phyloP scores from a whole-genome alignment of 371 early-diverging fungal genomes.

The Dichotomocladium elegans region DNA sequence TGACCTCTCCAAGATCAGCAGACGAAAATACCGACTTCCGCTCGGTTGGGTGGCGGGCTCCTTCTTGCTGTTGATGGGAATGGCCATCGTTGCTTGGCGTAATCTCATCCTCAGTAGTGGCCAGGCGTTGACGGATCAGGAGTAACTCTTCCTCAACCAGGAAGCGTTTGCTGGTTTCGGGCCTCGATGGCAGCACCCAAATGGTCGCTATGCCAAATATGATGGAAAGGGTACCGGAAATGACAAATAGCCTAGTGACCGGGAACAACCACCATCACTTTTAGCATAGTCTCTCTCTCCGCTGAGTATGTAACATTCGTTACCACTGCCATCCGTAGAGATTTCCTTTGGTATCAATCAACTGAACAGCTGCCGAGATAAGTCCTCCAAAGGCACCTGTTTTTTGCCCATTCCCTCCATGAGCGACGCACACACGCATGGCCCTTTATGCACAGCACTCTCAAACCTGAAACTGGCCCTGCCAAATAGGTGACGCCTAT shows the following conservation, averaged over 20 bases:
- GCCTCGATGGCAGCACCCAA: constrained; percentile 38
- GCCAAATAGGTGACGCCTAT: constrained; percentile 46
- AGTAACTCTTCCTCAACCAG: constrained; percentile 33
- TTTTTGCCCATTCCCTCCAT: background rate
- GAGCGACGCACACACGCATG: too few relatives aligned
- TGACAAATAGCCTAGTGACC: constrained; percentile 32
- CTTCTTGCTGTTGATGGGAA: background rate
- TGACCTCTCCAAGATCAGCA: constrained; percentile 15
- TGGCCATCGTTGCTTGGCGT: too few relatives aligned
- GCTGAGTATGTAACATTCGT: too few relatives aligned
- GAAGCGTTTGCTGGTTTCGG: constrained; percentile 35
- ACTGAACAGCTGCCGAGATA: constrained; percentile 42
- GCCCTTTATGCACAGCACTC: too few relatives aligned
- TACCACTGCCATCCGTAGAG: constrained; percentile 52
- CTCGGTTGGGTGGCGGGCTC: too few relatives aligned
- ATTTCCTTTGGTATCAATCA: constrained; percentile 37
- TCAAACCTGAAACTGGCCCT: constrained; percentile 36
- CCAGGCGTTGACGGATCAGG: constrained; percentile 18
- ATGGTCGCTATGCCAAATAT: constrained; percentile 39
- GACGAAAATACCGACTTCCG: constrained; percentile 4
- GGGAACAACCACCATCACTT: too few relatives aligned
- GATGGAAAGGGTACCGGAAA: constrained; percentile 31
- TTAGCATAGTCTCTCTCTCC: too few relatives aligned
- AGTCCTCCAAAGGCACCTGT: constrained; percentile 44
- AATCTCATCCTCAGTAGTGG: background rate